Base-by-base conservation (phyloP, 2,329 filamentous ascomycete genomes). In the Cladosporium velox region DNA sequence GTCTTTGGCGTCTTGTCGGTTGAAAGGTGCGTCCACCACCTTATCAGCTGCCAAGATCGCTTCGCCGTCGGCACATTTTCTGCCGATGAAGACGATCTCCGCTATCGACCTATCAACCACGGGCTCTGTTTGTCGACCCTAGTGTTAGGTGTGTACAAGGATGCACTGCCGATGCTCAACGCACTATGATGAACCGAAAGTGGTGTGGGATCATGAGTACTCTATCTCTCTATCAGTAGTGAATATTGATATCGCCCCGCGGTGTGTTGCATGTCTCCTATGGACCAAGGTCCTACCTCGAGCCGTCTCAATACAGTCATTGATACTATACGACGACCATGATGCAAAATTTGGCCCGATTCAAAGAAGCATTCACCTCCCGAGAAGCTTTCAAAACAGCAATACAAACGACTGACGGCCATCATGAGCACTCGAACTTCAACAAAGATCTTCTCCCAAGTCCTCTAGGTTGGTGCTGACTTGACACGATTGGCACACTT, bases 401-500 rank as follows among this genome's bases (percentile, higher is more conserved):
- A 14, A 12, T 21, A 32, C 54, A 38, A 8, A 38, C 54, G 4
- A 58, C 54, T n/a, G 32, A 14, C 54, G 54, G 32, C 54, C 4
- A 58, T 2, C 32, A 58, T 38, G 54, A 38, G 11, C 12, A 14
- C 24, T 24, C 24, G 11, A 14, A 28, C 10, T 41, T 28, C 5
- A 59, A 59, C 8, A 59, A 30, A 59, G 57, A 59, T n/a, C 57
- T 59, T 59, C 57, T 59, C 11, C 57, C 57, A 28, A 59, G 57
- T 21, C 57, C 57, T 28, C 57, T 35, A 30, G 57, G 57, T 59
- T 12, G 12, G 57, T 21, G 4, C 8, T n/a, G 2, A 32, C 32
- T n/a, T 26, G 21, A 11, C 18, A 38, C n/a, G 21, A 24, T 34
- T 26, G 21, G n/a, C 2, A 38, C 3, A 15, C 32, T 34, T 38